Evolutionary conservation across 2,329 filamentous ascomycete species (phyloP).

Genomic region (Diaporthe australafricana): DNA sequence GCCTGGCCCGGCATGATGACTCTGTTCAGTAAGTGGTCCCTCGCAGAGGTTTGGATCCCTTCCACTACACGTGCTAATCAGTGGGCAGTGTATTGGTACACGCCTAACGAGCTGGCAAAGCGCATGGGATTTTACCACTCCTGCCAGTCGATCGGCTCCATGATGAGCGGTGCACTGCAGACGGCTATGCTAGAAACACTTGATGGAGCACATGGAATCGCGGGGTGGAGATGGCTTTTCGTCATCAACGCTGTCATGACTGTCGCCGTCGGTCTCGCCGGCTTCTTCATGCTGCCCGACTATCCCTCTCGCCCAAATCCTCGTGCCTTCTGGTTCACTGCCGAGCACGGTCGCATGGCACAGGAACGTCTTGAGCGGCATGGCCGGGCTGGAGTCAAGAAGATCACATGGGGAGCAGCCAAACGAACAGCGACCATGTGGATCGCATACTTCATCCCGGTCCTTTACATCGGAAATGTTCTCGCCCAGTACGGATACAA

Average conservation of each 20-base stretch:
- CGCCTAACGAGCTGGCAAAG: constrained; percentile 58
- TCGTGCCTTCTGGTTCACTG: constrained; percentile 58
- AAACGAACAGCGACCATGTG: constrained; percentile 57
- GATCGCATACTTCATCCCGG: constrained; percentile 58
- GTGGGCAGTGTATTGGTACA: constrained; percentile 55
- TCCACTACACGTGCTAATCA: constrained; percentile 30
- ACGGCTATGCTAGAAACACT: constrained; percentile 64
- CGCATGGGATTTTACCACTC: constrained; percentile 65
- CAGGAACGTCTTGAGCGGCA: constrained; percentile 56
- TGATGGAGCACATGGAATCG: constrained; percentile 58
- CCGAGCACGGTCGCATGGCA: constrained; percentile 53
- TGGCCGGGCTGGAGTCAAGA: constrained; percentile 57
- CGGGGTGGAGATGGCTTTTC: constrained; percentile 66
- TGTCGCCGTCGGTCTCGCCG: constrained; percentile 61
- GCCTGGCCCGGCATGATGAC: constrained; percentile 59
- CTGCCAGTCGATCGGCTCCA: constrained; percentile 62
- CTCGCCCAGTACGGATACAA: constrained; percentile 58
- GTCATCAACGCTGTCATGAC: constrained; percentile 68
- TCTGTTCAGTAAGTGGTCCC: constrained; percentile 47
- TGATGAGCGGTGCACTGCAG: constrained; percentile 66
- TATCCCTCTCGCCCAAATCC: constrained; percentile 54
- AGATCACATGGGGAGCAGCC: constrained; percentile 55
- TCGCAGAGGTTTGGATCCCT: constrained; percentile 29
- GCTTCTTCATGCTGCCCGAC: constrained; percentile 60
- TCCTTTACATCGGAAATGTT: constrained; percentile 58